Evolutionary conservation across 164 flowering plant species (phyloP).

Genomic region (Stephania japonica): DNA sequence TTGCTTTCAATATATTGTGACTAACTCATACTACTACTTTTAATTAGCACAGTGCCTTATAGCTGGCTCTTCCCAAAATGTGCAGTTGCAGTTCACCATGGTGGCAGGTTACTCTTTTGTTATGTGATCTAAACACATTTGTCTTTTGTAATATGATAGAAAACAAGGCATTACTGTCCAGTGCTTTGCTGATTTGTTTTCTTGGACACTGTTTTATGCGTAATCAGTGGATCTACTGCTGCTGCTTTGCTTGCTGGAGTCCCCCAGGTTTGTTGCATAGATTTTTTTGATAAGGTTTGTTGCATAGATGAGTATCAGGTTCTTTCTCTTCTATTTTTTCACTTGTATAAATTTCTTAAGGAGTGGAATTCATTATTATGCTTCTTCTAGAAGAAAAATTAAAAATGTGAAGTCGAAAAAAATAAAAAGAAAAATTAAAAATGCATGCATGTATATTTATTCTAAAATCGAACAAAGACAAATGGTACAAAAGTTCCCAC

Average conservation of each 20-base stretch:
- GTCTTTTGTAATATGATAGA: neutral
- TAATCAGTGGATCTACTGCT: constrained; percentile 82
- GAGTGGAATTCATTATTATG: neutral
- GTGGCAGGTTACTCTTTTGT: constrained; percentile 62
- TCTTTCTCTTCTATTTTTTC: neutral
- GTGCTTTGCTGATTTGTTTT: constrained; percentile 1
- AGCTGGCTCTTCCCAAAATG: constrained; percentile 82
- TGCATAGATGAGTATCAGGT: neutral
- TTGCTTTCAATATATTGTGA: constrained; percentile 1
- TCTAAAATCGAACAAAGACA: too few relatives aligned
- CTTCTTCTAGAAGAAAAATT: too few relatives aligned
- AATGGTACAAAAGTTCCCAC: neutral
- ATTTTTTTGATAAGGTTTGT: constrained; percentile 65
- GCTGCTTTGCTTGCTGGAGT: constrained; percentile 83
- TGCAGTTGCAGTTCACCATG: constrained; percentile 78
- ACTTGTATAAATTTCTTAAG: neutral
- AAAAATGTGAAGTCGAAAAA: too few relatives aligned
- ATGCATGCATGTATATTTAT: too few relatives aligned
- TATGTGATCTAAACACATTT: neutral
- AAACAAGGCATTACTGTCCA: neutral
- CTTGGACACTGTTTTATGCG: constrained; percentile 7
- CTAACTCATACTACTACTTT: constrained; percentile 14
- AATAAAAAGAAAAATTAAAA: too few relatives aligned
- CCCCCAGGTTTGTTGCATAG: constrained; percentile 57
- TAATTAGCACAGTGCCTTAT: constrained; percentile 62